Base-by-base conservation (phyloP, 805 yeast genomes). In the Candida nitratophila region DNA sequence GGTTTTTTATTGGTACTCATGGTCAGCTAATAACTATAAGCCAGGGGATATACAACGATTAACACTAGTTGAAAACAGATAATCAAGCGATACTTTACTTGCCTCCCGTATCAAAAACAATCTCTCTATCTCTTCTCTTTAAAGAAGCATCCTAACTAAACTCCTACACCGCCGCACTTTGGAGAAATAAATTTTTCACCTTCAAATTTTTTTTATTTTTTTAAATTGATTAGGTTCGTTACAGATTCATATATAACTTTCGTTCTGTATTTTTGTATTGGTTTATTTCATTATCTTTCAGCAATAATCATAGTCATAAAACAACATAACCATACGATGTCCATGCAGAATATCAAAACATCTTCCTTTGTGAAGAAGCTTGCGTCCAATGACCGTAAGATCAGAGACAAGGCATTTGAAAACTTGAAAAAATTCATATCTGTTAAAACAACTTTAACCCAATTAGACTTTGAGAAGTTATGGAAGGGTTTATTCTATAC, bases 401-500 rank as follows among this genome's bases (percentile, higher is more conserved):
- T 83, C 10, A 74, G 98, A 64, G 86, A 80, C 37, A 75, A 77
- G 43, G 90, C 96, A 0, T 66, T 88, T 29, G 77, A 76, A 38
- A 71, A 86, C 1, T 68, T 88, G 52, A 73, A 72, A 52, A 74
- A 74, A 50, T 84, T 76, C 56, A 64, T 88, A 39, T 59, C 73
- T 2, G 64, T 74, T 17, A 60, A 70, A 44, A 59, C 73, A 1
- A 65, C 72, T 24, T 62, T 80, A 34, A 56, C 70, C 6, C 65
- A 59, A 39, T 56, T 75, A 34, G 93, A 88, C 43, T 70, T 79
- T 50, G 85, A 85, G 52, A 90, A 91, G 60, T 68, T 93, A 47
- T 93, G 99, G 97, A 89, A 86, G 65, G 99, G 98, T n/a, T 71
- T 93, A 35, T 93, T 83, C 64, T 93, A 73, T 59, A 78, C 96